Percentiles rank a stretch among this genome's conserved stretches.
These are phyloP conservation scores for Leccinum olivaceoglutinosum DNA, from an alignment of 1,284 basidiomycete genomes.

Conservation along the genomic window DNA sequence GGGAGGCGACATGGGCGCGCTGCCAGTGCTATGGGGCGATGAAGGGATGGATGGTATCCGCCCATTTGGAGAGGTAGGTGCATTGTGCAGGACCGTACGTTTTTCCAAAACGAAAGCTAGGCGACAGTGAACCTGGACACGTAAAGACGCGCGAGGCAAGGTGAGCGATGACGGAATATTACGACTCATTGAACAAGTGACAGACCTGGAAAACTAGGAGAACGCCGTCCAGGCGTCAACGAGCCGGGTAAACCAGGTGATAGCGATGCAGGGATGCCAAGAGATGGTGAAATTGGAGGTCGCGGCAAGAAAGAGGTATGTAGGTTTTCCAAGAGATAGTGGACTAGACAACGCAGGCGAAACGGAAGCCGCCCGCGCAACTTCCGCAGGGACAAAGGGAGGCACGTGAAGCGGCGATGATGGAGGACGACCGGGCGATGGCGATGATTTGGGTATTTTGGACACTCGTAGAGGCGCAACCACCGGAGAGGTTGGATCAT, in stretches of 20 bases:
- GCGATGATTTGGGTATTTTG: constrained; percentile 22
- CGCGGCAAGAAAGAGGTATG: not conserved
- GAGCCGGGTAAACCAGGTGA: constrained; percentile 19
- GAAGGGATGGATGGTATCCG: constrained; percentile 4
- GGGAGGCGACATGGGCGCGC: constrained; percentile 24
- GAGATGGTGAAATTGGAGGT: constrained; percentile 3
- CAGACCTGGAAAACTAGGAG: constrained; percentile 24
- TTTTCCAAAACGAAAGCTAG: constrained; percentile 16
- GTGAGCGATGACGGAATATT: constrained; percentile 6
- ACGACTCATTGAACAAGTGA: constrained; percentile 10
- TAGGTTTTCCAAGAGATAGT: constrained; percentile 9
- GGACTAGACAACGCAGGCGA: constrained; percentile 21
- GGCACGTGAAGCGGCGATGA: constrained; percentile 12
- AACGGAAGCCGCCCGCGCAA: constrained; percentile 1
- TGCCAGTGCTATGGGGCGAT: constrained; percentile 4
- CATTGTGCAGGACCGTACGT: not conserved
- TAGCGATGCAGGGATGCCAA: constrained; percentile 13
- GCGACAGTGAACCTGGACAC: constrained; percentile 23
- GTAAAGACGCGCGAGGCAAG: not conserved
- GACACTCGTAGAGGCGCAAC: constrained; percentile 24
- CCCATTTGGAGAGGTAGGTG: not conserved
- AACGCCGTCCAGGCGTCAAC: constrained; percentile 18
- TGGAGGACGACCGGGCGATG: constrained; percentile 19
- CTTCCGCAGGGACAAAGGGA: constrained; percentile 7
- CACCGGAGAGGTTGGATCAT: constrained; percentile 3